phyloP scores from a whole-genome alignment of 2,329 filamentous ascomycete genomes.

The Penicillium rolfsii region DNA sequence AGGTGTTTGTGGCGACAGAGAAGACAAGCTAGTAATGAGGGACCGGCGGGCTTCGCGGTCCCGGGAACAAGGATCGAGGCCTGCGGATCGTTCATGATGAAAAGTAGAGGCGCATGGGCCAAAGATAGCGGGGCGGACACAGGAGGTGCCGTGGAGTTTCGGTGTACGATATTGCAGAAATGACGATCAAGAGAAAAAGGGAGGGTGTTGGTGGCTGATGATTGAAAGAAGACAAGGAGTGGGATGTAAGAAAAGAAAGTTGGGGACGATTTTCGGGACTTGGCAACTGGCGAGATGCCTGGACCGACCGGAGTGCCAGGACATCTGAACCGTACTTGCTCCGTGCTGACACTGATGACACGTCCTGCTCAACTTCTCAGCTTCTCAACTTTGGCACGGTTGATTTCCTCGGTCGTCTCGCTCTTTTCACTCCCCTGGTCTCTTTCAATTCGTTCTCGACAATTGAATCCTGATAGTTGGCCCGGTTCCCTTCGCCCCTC shows the following conservation, averaged over 20 bases:
- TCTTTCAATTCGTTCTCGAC: background rate
- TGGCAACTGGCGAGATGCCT: background rate
- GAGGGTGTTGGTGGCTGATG: background rate
- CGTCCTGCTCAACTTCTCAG: background rate
- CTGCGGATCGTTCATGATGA: slow-evolving; percentile 35
- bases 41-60: slow-evolving; percentile 34
- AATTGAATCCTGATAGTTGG: background rate
- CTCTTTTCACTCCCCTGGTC: background rate
- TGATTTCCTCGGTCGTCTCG: background rate
- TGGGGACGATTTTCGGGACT: background rate
- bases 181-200: background rate
- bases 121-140: background rate
- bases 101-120: slow-evolving; percentile 9
- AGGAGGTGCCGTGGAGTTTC: background rate
- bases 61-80: slow-evolving; percentile 18
- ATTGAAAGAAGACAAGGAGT: slow-evolving; percentile 5
- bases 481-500: background rate
- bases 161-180: background rate
- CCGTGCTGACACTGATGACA: background rate
- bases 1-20: slow-evolving; percentile 65
- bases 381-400: too few species aligned
- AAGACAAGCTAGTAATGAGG: slow-evolving; percentile 52
- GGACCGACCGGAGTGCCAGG: too few species aligned
- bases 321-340: too few species aligned
- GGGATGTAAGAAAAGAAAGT: background rate